Base-by-base conservation (phyloP, 768 basidiomycete genomes). In the Pisolithus microcarpus region DNA sequence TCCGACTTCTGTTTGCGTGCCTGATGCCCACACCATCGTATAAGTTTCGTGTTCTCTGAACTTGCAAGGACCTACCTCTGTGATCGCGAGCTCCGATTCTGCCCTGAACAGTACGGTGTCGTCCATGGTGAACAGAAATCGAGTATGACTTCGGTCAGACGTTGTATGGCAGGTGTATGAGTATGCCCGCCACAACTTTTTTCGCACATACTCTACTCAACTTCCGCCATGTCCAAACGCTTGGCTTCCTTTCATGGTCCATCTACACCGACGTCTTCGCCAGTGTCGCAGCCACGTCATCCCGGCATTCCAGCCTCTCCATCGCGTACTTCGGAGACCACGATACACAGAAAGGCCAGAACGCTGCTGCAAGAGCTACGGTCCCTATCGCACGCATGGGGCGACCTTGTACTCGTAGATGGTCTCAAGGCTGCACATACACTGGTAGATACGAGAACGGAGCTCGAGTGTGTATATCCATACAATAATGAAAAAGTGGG, bases 181-280 rank as follows among this genome's bases (percentile, higher is more conserved):
- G n/a, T n/a, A 34, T 11, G 34, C 11, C 34, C 34, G 34, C 34
- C 34, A 13, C 34, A 15, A 11, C 13, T 34, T 5, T 15, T 15
- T 34, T 11, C 26, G 7, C 26, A 26, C 26, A 26, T 7, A 26
- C 1, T 26, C 26, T 26, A 31, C 30, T 31, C 30, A 10, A 31
- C 10, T 31, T 34, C 5, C 34, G 34, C 13, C 34, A 79, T 79
- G 77, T 73, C 71, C 57, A 67, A 66, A 53, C 80, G 89, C 42
- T 72, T 91, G 18, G 80, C 85, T 34, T 91, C 89, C 0, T 90
- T 91, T 66, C 77, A 76, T 54, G 84, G 86, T 7, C 89, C 89
- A 1, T 91, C 89, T 10, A 81, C 85, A 2, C 89, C 89, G 0
- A 74, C 80, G 1, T 62, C 84, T 0, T 82, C 84, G 0, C 88